Percentiles rank a stretch among this genome's conserved stretches.
Conservation (phyloP, 1,139 yeast species). For the Pichia kudriavzevii region DNA sequence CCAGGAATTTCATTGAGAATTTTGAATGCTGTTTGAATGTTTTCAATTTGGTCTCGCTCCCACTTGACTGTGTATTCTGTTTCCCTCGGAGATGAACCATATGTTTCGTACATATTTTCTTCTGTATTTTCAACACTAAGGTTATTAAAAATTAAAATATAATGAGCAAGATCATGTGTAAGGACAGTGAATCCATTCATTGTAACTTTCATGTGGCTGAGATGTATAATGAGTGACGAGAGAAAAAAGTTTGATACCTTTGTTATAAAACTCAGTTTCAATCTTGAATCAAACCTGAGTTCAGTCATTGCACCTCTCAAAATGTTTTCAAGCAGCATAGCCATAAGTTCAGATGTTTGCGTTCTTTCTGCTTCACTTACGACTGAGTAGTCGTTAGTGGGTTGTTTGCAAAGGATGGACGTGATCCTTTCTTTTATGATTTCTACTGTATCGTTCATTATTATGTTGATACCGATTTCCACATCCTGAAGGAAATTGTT, state of each 20-base stretch:
- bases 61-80: slow-evolving; percentile 3
- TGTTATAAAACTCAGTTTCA: slow-evolving; percentile 19
- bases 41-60: slow-evolving; percentile 13
- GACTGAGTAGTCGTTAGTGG: slow-evolving; percentile 47
- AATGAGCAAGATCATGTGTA: slow-evolving; percentile 79
- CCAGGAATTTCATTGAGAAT: slow-evolving; percentile 78
- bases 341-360: slow-evolving; percentile 58
- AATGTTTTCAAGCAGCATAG: slow-evolving; percentile 34
- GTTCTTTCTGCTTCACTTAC: slow-evolving; percentile 50
- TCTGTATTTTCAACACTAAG: slow-evolving; percentile 32
- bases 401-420: slow-evolving; percentile 50
- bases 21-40: slow-evolving; percentile 61
- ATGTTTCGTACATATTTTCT: background rate
- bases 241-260: slow-evolving; percentile 59
- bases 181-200: slow-evolving; percentile 78
- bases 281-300: slow-evolving; percentile 17
- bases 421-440: slow-evolving; percentile 42
- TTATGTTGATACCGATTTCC: slow-evolving; percentile 61
- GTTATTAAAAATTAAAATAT: slow-evolving; percentile 62
- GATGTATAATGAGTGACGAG: slow-evolving; percentile 59
- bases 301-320: slow-evolving; percentile 14
- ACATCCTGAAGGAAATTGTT: slow-evolving; percentile 62
- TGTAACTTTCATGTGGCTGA: slow-evolving; percentile 67
- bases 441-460: slow-evolving; percentile 53
- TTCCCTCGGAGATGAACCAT: background rate